Base-by-base conservation (phyloP, 805 yeast species). In the Saccharomycopsis malanga region DNA sequence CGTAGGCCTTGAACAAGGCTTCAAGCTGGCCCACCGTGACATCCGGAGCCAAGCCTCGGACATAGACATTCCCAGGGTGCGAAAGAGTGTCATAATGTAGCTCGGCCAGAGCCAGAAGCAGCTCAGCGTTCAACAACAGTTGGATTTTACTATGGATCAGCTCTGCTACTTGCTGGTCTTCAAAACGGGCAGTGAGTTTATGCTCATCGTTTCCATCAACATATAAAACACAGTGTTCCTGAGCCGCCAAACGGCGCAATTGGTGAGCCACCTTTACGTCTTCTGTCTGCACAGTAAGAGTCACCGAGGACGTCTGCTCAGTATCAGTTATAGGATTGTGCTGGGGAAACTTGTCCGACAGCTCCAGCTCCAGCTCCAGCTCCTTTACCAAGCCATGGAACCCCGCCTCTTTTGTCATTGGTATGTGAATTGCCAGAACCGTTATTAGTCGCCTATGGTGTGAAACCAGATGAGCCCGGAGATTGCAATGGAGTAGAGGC, bases 31-130 rank as follows among this genome's bases (percentile, higher is more conserved):
- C 66, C 15, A 70, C 59, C 7, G 65, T 59, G 27, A 71, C 65
- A 12, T 60, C 56, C 25, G 66, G 63, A 2, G 70, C 61, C 24
- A 78, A 58, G 17, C 78, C 77, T 48, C 77, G 70, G 23, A 78
- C 70, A 58, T 75, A 79, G 14, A 79, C 55, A 53, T 73, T 72
- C 1, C 83, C 84, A 1, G 85, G 85, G 52, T 74, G 79, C 4
- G 76, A 68, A 9, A 71, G 54, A 1, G 63, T 46, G 39, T 64
- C 63, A 44, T 63, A 52, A 17, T 52, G 52, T 10, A 58, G 45
- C 2, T 25, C 36, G 14, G 42, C 35, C 20, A 34, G 24, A 15
- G 20, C 45, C 10, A 20, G 22, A 22, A 21, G n/a, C 27, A 18
- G 27, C 23, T 27, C 27, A 20, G 17, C 4, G 6, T 21, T 48